Evolutionary conservation across 2,329 filamentous ascomycete species (phyloP), one percentile per base, ranked within the genome.

Genomic region (Diaporthe helianthi): DNA sequence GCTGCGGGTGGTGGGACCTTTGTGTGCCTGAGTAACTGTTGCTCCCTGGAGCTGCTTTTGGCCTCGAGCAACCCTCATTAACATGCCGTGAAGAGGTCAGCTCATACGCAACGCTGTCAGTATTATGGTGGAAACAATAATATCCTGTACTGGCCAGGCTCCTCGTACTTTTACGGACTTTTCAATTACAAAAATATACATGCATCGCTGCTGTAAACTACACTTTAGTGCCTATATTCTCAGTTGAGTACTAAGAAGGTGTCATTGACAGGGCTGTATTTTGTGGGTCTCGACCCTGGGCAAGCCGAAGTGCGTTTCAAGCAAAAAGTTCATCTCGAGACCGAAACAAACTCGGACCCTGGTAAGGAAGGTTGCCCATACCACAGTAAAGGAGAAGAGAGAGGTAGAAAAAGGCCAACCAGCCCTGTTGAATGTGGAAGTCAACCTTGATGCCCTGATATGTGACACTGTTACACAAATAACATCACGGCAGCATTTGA

Each of bases 51-150:
- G 58, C 58, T 47, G 41, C 31, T 33, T 36, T n/a, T 41, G 41
- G 38, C 55, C 41, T 47, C 55, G 58, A 61, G 26, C 41, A 47
- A 47, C n/a, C 58, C 44, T 63, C 58, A 41, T 41, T 22, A 33
- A 36, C 58, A 47, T 61, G 58, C 58, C 58, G 58, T n/a, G 54
- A 58, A 44, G 36, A 58, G 22, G 54, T 36, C 54, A 58, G 36
- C 17, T 44, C 54, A 44, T 5, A 26, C 12, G 33, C 26, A 46
- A 26, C 7, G 44, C 4, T 24, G 19, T 46, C 38, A 29, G 7
- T 24, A 46, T 15, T 29, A n/a, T 44, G 4, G 38, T 46, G 47
- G 24, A 61, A 38, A 26, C 19, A 26, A 63, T n/a, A 22, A 2
- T 6, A 1, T 9, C 31, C n/a, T 63, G 9, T n/a, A 17, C 19